Conservation (phyloP, 257 asterid species). For the Solanum habrochaites region DNA sequence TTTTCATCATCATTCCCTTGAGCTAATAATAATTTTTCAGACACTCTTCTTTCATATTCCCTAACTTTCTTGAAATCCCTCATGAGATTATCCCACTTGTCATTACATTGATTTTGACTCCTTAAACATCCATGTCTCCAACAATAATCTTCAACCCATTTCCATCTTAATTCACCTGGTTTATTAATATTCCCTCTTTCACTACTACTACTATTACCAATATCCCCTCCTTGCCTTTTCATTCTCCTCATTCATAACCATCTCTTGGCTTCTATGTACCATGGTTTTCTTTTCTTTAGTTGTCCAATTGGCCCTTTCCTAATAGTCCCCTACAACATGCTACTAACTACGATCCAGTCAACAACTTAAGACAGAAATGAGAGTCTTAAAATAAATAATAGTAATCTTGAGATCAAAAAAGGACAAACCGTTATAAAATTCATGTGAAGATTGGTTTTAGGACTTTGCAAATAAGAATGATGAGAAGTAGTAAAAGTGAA, state of each 20-base stretch:
- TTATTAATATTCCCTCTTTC: conserved; percentile 21
- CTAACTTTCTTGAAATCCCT: conserved; percentile 90
- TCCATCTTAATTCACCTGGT: conserved; percentile 90
- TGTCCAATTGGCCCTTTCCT: conserved; percentile 95
- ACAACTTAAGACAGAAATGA: background rate
- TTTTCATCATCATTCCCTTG: background rate
- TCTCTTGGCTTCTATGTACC: conserved; percentile 79
- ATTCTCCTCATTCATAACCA: conserved; percentile 80
- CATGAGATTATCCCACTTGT: conserved; percentile 93
- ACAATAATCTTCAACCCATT: conserved; percentile 93
- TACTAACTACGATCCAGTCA: conserved; percentile 27
- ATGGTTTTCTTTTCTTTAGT: conserved; percentile 74
- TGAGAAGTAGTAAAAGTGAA: background rate
- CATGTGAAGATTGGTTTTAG: background rate
- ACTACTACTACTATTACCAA: conserved; percentile 8
- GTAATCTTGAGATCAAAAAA: too few relatives aligned
- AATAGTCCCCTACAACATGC: conserved; percentile 53
- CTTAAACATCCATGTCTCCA: conserved; percentile 68
- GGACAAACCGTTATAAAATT: background rate
- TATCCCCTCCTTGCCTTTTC: conserved; percentile 45
- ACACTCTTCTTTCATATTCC: conserved; percentile 39
- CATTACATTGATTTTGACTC: conserved; percentile 94
- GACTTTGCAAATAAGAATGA: background rate
- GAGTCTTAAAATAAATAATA: too few relatives aligned
- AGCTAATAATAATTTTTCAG: background rate